Conservation (phyloP, 2,329 filamentous ascomycete genomes). For the Sporothrix inflata region DNA sequence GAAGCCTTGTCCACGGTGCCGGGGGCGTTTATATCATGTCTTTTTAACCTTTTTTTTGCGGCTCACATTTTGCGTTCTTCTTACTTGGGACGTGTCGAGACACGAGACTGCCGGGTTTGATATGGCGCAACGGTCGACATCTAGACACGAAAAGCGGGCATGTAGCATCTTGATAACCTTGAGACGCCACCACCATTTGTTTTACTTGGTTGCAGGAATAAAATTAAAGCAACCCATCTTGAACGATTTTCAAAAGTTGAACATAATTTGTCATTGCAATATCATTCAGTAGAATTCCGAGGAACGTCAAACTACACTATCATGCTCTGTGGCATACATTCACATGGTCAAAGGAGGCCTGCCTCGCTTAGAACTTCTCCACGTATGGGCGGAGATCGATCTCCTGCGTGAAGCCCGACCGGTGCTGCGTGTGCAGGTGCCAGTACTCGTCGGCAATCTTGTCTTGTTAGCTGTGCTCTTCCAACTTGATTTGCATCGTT, state of each 20-base stretch:
- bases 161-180: background rate
- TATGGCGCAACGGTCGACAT: constrained; percentile 6
- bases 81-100: background rate
- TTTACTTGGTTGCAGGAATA: background rate
- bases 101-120: background rate
- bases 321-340: background rate
- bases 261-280: background rate
- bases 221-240: background rate
- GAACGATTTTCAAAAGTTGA: background rate
- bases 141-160: constrained; percentile 3
- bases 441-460: constrained; percentile 92
- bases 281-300: background rate
- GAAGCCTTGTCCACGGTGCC: background rate
- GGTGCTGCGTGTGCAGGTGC: constrained; percentile 79
- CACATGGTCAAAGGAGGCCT: background rate
- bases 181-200: background rate
- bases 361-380: constrained; percentile 72
- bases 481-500: background rate
- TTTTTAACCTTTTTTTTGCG: background rate
- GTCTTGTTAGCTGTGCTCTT: background rate
- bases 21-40: constrained; percentile 14
- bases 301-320: background rate
- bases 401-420: constrained; percentile 79
- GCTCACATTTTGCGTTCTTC: background rate
- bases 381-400: constrained; percentile 78